These are phyloP conservation scores for Penicillium expansum DNA, from an alignment of 2,329 filamentous ascomycete species.

Conservation along the genomic window DNA sequence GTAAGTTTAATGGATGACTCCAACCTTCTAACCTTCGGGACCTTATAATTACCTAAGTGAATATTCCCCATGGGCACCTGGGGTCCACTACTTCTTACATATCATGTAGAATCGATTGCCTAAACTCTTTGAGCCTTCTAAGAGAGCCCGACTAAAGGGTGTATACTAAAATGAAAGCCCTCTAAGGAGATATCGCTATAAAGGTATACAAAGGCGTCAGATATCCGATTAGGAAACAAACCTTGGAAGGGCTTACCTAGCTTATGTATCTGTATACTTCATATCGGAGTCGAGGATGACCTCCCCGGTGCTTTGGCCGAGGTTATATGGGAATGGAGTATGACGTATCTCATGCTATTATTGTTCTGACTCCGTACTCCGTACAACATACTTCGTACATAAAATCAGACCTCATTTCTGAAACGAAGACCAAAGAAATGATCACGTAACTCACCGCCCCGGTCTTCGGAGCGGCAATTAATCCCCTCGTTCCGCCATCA, in stretches of 20 bases:
- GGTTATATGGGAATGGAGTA: neutral
- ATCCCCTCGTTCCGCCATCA: conserved; percentile 22
- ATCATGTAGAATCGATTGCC: neutral
- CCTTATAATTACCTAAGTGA: neutral
- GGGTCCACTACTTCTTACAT: neutral
- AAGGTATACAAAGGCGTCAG: neutral
- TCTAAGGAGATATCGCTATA: neutral
- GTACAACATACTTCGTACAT: neutral
- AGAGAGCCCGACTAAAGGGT: neutral
- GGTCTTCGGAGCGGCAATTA: conserved; percentile 5
- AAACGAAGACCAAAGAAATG: neutral
- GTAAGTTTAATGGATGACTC: conserved; percentile 2
- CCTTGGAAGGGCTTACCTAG: too few species aligned
- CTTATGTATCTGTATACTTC: neutral
- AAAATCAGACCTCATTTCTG: neutral
- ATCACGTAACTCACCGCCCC: conserved; percentile 5
- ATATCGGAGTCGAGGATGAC: neutral
- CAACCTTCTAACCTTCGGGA: neutral
- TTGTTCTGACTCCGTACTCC: neutral
- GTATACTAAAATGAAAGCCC: neutral
- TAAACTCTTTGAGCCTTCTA: neutral
- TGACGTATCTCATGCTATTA: neutral
- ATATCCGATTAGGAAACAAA: neutral
- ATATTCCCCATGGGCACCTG: neutral
- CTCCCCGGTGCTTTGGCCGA: neutral